Base-by-base conservation (phyloP, 768 basidiomycete species). In the Serendipita sp. region DNA sequence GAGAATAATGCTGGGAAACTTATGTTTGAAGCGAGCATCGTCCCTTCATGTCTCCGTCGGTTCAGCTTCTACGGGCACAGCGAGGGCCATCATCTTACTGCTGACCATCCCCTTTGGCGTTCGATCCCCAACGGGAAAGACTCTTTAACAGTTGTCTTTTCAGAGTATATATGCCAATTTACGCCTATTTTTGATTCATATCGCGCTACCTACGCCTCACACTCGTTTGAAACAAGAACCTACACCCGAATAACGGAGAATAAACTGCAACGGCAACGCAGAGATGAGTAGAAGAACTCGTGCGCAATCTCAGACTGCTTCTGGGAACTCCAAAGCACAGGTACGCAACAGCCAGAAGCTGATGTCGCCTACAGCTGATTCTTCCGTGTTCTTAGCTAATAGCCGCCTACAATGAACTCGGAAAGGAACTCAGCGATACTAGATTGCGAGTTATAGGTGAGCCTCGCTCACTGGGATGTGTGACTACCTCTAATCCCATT, bases 361-460 rank as follows among this genome's bases (percentile, higher is more conserved):
- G n/a, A 16, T n/a, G 18, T 18, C 16, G 16, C 10, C 48, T 18
- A 52, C 48, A 23, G 10, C 44, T 54, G 44, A 56, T 30, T 46
- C 56, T n/a, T 44, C 44, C 46, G 18, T 10, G 54, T 65, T 58
- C 87, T 34, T 85, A 93, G 74, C 90, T 98, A 72, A 88, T 88
- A 71, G 91, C 83, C 73, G 94, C 94, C 66, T 98, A 98, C 79
- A 93, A 93, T 76, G 93, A 95, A 79, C 83, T 98, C 3, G 94
- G 93, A 69, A 95, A 88, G 78, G 94, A 96, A 75, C 83, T 98
- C 34, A 85, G 88, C n/a, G 91, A 90, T 30, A 82, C 83, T 68
- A 93, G 88, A 77, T 79, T 97, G 65, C 86, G 88, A 68, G 90
- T 96, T 34, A 85, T 97, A 48, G 93, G 94, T 65, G 94, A 94